These are phyloP conservation scores for Deuterostichococcus epilithicus DNA, from an alignment of 139 green algal species.

Conservation along the genomic window DNA sequence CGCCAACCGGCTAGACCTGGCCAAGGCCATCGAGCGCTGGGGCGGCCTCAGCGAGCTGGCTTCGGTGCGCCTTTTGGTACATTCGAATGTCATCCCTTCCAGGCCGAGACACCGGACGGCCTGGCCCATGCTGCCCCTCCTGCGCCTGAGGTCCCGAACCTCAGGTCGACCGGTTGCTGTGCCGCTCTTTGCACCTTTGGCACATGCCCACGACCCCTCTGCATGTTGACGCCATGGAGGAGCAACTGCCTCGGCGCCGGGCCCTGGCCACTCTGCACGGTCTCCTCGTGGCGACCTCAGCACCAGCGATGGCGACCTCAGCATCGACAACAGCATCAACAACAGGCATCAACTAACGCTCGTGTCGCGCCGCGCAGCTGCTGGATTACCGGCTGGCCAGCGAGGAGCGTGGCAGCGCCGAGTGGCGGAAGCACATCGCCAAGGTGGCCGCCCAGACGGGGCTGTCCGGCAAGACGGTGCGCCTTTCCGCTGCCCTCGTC, in stretches of 20 bases:
- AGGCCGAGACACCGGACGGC: neutral
- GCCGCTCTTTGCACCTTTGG: too few relatives aligned
- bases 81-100: neutral
- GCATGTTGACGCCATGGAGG: neutral
- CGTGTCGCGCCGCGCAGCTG: neutral
- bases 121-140: neutral
- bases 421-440: conserved; percentile 34
- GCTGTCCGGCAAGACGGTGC: conserved; percentile 23
- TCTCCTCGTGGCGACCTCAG: neutral
- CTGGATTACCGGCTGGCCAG: neutral
- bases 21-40: conserved; percentile 45
- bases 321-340: neutral
- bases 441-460: conserved; percentile 25
- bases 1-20: conserved; percentile 39
- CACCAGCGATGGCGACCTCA: neutral
- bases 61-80: neutral
- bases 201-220: too few relatives aligned
- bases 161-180: neutral
- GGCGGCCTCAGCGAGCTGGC: conserved; percentile 44
- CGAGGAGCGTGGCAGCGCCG: neutral
- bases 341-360: neutral
- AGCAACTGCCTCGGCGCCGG: neutral
- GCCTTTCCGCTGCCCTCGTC: too few relatives aligned
- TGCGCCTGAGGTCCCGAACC: neutral
- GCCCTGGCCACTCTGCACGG: neutral